phyloP scores from a whole-genome alignment of 192 early-diverging fungal species.

The Phlyctochytrium bullatum region DNA sequence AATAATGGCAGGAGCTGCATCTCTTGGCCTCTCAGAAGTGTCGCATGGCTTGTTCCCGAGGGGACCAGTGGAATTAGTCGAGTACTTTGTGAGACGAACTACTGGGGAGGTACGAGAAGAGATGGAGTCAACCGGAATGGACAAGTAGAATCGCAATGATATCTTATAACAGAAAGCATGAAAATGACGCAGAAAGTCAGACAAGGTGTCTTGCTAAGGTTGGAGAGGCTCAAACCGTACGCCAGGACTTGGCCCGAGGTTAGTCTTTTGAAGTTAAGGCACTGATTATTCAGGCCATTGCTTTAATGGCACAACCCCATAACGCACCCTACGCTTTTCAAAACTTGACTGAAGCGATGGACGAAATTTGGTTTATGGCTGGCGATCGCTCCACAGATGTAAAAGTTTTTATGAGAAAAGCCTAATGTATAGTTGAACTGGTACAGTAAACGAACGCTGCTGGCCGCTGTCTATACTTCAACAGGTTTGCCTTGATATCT shows the following conservation, averaged over 20 bases:
- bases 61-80: slow-evolving; percentile 69
- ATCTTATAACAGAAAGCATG: slow-evolving; percentile 26
- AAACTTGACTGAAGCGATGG: slow-evolving; percentile 69
- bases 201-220: slow-evolving; percentile 56
- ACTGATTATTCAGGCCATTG: slow-evolving; percentile 47
- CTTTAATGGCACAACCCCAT: slow-evolving; percentile 76
- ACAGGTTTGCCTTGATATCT: slow-evolving; percentile 39
- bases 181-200: slow-evolving; percentile 50
- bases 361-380: slow-evolving; percentile 86
- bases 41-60: slow-evolving; percentile 66
- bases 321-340: slow-evolving; percentile 67
- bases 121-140: slow-evolving; percentile 58
- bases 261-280: slow-evolving; percentile 6
- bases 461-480: slow-evolving; percentile 81
- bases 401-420: slow-evolving; percentile 21
- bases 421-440: slow-evolving; percentile 70
- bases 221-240: slow-evolving; percentile 73
- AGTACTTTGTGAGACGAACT: slow-evolving; percentile 70
- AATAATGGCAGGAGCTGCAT: slow-evolving; percentile 59
- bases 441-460: slow-evolving; percentile 78
- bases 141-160: slow-evolving; percentile 8
- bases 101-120: slow-evolving; percentile 57
- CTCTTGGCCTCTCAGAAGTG: slow-evolving; percentile 68
- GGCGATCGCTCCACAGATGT: slow-evolving; percentile 81
- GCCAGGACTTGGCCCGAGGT: slow-evolving; percentile 75